These are phyloP conservation scores for Pichia thaimueangensis DNA, from an alignment of 805 yeast genomes.

Conservation along the genomic window DNA sequence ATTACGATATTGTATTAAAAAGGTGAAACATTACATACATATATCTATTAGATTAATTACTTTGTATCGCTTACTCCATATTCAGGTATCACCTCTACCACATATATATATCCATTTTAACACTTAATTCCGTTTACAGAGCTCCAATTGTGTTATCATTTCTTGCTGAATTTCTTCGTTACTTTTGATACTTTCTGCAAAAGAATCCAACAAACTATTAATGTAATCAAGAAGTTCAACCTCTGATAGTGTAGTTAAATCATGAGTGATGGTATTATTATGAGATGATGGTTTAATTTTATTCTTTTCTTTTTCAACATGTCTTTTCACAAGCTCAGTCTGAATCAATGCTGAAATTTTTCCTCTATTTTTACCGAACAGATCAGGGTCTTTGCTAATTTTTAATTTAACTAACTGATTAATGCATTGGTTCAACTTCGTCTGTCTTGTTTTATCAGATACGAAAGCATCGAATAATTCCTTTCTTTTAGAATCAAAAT, in stretches of 20 bases:
- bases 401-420: slow-evolving; percentile 40
- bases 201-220: slow-evolving; percentile 1
- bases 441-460: slow-evolving; percentile 4
- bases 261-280: not conserved
- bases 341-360: slow-evolving; percentile 47
- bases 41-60: too few relatives aligned
- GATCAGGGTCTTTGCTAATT: slow-evolving; percentile 41
- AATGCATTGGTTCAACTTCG: slow-evolving; percentile 32
- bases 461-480: slow-evolving; percentile 37
- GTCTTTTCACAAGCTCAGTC: slow-evolving; percentile 37
- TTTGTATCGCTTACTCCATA: too few relatives aligned
- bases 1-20: too few relatives aligned
- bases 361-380: slow-evolving; percentile 42
- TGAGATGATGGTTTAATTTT: too few relatives aligned
- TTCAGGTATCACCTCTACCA: too few relatives aligned
- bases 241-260: not conserved
- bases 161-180: not conserved
- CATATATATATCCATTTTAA: too few relatives aligned
- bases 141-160: not conserved
- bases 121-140: too few relatives aligned
- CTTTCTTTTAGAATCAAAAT: slow-evolving; percentile 41
- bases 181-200: not conserved
- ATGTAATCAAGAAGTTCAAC: slow-evolving; percentile 6
- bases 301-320: slow-evolving; percentile 7
- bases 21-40: too few relatives aligned